These are phyloP conservation scores for Neoconidiobolus thromboides DNA, from an alignment of 371 early-diverging fungal genomes.

Conservation along the genomic window DNA sequence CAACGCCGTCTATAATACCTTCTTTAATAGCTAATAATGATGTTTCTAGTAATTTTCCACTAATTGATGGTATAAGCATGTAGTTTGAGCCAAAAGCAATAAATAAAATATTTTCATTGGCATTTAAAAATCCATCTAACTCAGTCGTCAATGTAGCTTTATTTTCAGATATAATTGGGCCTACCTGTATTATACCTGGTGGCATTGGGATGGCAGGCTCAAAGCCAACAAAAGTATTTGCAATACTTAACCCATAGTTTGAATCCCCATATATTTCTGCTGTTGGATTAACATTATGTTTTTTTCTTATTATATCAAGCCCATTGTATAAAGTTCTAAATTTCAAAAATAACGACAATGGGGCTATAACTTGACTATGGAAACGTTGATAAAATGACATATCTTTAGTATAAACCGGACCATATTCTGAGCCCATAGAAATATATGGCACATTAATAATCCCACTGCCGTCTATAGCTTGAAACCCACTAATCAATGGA, in stretches of 20 bases:
- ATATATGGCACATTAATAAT: too few relatives aligned
- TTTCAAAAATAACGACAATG: too few relatives aligned
- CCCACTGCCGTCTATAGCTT: neutral
- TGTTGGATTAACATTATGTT: too few relatives aligned
- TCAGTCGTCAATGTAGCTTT: neutral
- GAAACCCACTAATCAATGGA: conserved; percentile 3
- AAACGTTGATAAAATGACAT: too few relatives aligned
- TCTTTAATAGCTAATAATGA: neutral
- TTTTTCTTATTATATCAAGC: too few relatives aligned
- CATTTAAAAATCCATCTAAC: neutral
- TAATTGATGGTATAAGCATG: neutral
- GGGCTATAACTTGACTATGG: too few relatives aligned
- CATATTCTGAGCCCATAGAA: too few relatives aligned
- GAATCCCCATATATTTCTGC: too few relatives aligned
- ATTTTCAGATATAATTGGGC: neutral
- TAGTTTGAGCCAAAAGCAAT: neutral
- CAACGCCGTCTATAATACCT: conserved; percentile 5
- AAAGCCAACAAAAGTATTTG: neutral
- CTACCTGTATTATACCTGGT: neutral
- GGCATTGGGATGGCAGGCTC: neutral
- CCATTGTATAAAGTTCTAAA: too few relatives aligned
- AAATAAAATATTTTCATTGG: neutral
- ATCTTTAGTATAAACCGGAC: too few relatives aligned
- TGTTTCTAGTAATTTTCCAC: neutral
- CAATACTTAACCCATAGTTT: neutral